Conservation (phyloP, 441 rosid species). For the Francoa sonchifolia region DNA sequence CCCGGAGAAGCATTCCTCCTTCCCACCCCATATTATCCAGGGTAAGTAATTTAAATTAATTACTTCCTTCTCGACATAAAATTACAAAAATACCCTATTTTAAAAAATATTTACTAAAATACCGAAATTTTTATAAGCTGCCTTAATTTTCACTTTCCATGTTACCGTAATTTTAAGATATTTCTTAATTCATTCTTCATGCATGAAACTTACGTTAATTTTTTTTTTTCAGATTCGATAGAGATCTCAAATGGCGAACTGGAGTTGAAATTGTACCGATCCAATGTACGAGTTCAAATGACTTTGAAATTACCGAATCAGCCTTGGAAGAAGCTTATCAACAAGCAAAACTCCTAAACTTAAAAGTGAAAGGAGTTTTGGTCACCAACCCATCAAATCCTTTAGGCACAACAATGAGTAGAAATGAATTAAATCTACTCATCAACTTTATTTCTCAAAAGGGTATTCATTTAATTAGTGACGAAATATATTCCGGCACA, state of each 20-base stretch:
- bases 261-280: neutral
- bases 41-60: slow-evolving; percentile 17
- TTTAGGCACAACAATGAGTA: slow-evolving; percentile 1
- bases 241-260: slow-evolving; percentile 2
- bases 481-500: slow-evolving; percentile 4
- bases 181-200: too few relatives aligned
- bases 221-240: neutral
- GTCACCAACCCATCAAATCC: slow-evolving; percentile 4
- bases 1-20: slow-evolving; percentile 60
- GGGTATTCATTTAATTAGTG: slow-evolving; percentile 1
- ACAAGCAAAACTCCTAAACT: neutral
- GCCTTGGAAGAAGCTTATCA: neutral
- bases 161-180: too few relatives aligned
- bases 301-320: neutral
- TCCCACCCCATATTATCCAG: slow-evolving; percentile 60
- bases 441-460: neutral
- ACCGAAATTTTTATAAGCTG: too few relatives aligned
- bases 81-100: too few relatives aligned
- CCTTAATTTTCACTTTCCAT: too few relatives aligned
- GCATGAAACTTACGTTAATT: too few relatives aligned
- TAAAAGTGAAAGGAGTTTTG: neutral
- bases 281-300: neutral
- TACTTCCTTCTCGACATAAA: neutral
- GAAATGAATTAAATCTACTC: neutral
- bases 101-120: too few relatives aligned